Conservation (phyloP, 768 basidiomycete species). For the Russula vinacea region DNA sequence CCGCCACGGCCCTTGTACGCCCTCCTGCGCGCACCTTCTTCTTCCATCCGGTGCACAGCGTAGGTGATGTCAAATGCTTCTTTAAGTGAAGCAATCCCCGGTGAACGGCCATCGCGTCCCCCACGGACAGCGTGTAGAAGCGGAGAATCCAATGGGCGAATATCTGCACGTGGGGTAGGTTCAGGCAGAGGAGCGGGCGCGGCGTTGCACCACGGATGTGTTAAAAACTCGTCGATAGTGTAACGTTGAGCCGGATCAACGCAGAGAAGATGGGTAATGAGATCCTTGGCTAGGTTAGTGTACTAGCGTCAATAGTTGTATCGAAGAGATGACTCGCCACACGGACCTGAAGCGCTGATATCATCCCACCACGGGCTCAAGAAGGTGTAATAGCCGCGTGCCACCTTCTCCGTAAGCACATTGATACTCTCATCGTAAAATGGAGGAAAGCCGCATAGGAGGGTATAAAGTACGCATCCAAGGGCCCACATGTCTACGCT, state of each 20-base stretch:
- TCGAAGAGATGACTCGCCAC: background rate
- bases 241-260: constrained; percentile 94
- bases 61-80: constrained; percentile 99
- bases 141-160: constrained; percentile 77
- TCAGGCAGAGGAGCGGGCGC: constrained; percentile 59
- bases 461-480: constrained; percentile 97
- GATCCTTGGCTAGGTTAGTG: constrained; percentile 73
- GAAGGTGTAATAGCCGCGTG: constrained; percentile 96
- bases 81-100: constrained; percentile 88
- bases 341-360: constrained; percentile 72
- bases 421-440: constrained; percentile 99
- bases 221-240: constrained; percentile 96
- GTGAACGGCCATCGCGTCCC: constrained; percentile 76
- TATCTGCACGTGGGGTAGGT: constrained; percentile 55
- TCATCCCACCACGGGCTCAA: constrained; percentile 99
- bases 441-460: constrained; percentile 95
- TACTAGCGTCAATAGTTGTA: constrained; percentile 23
- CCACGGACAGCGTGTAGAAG: constrained; percentile 77
- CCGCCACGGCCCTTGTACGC: constrained; percentile 79
- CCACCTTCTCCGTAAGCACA: constrained; percentile 97
- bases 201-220: constrained; percentile 91
- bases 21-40: constrained; percentile 86
- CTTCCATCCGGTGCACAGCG: constrained; percentile 99
- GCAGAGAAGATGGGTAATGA: constrained; percentile 91
- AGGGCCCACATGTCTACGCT: constrained; percentile 99